phyloP scores from a whole-genome alignment of 2,329 filamentous ascomycete genomes.

The Ophiocordyceps camponoti-floridani region DNA sequence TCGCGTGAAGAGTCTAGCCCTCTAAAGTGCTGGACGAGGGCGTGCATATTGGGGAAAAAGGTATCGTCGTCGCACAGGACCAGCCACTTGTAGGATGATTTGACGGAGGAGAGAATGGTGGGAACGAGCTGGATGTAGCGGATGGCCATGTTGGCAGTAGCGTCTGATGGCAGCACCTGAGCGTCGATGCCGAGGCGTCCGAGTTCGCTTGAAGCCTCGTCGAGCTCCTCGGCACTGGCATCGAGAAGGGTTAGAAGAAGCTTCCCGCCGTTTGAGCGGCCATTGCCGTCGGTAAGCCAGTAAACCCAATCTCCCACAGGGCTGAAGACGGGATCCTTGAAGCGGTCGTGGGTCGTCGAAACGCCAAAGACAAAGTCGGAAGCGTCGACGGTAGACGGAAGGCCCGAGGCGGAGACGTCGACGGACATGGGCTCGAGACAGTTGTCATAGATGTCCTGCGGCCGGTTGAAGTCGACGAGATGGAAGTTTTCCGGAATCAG shows the following conservation, averaged over 20 bases:
- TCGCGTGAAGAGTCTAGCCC: constrained; percentile 30
- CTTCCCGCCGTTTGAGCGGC: constrained; percentile 37
- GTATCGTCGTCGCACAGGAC: constrained; percentile 48
- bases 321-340: constrained; percentile 30
- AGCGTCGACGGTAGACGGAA: constrained; percentile 30
- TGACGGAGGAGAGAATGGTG: constrained; percentile 29
- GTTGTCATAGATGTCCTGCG: constrained; percentile 17
- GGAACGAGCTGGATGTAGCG: constrained; percentile 37
- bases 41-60: constrained; percentile 42
- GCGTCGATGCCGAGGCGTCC: constrained; percentile 29
- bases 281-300: constrained; percentile 38
- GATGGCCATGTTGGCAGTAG: constrained; percentile 34
- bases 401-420: constrained; percentile 30
- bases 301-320: constrained; percentile 40
- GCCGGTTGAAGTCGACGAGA: constrained; percentile 25
- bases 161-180: constrained; percentile 35
- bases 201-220: constrained; percentile 20
- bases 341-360: constrained; percentile 36
- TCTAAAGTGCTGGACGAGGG: constrained; percentile 28
- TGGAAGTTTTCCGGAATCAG: constrained; percentile 31
- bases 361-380: constrained; percentile 41
- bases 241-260: constrained; percentile 34
- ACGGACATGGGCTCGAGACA: constrained; percentile 32
- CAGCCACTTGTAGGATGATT: constrained; percentile 36
- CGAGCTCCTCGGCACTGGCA: constrained; percentile 30